Conservation (phyloP, 176 grass and related monocot species). For the Bromus sterilis region DNA sequence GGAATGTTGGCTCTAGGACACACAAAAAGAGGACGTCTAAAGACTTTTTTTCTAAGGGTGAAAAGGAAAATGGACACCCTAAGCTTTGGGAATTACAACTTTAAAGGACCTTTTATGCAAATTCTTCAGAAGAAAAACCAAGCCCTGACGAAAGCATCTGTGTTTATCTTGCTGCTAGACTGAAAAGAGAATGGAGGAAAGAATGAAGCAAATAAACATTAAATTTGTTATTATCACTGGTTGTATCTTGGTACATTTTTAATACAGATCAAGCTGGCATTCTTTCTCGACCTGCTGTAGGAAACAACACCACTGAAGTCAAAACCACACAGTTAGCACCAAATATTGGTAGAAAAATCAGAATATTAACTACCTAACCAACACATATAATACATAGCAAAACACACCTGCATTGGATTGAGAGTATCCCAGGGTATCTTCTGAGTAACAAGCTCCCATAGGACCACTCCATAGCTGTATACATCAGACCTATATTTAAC, state of each 20-base stretch:
- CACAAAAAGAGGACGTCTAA: not conserved
- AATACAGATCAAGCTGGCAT: not conserved
- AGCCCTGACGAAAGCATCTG: not conserved
- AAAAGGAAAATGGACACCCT: not conserved
- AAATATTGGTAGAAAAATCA: not conserved
- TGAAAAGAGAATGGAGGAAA: not conserved
- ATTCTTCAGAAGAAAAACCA: not conserved
- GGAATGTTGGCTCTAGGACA: not conserved
- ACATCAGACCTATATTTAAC: slow-evolving; percentile 75
- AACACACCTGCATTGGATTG: slow-evolving; percentile 75
- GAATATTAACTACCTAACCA: not conserved
- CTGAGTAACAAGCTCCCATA: slow-evolving; percentile 85
- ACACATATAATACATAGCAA: not conserved
- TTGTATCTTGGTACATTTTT: not conserved
- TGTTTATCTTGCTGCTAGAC: not conserved
- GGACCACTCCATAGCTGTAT: slow-evolving; percentile 85
- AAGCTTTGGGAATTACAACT: not conserved
- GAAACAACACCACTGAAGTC: not conserved
- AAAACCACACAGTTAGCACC: not conserved
- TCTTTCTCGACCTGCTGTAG: not conserved
- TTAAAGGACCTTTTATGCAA: not conserved
- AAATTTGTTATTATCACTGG: not conserved
- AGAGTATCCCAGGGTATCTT: slow-evolving; percentile 98
- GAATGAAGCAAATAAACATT: not conserved
- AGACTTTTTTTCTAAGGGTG: not conserved